Evolutionary conservation across 1,139 yeast genomes (phyloP).

Genomic region (Nakaseomyces delphensis): DNA sequence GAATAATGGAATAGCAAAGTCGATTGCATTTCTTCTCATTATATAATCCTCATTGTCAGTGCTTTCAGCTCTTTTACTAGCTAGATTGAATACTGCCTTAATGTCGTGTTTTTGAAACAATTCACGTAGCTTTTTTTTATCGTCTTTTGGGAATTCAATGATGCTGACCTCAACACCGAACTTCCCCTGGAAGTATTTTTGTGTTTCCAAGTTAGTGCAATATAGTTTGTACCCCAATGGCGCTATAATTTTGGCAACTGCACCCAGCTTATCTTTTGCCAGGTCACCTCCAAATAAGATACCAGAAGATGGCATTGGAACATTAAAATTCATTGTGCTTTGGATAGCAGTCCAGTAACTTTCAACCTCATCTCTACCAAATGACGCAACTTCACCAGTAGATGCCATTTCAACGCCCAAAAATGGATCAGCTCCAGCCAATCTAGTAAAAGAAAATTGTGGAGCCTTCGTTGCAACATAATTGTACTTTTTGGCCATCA

Average conservation of each 20-base stretch:
- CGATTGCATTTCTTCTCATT: slow-evolving; percentile 98
- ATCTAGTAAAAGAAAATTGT: slow-evolving; percentile 93
- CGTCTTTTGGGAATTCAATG: slow-evolving; percentile 85
- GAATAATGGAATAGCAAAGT: slow-evolving; percentile 90
- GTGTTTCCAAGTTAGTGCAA: slow-evolving; percentile 66
- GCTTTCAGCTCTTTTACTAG: slow-evolving; percentile 78
- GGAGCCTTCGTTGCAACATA: slow-evolving; percentile 97
- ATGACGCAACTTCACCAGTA: slow-evolving; percentile 97
- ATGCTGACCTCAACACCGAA: slow-evolving; percentile 40
- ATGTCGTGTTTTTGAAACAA: slow-evolving; percentile 80
- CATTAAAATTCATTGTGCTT: slow-evolving; percentile 91
- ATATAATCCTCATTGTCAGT: slow-evolving; percentile 84
- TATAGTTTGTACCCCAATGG: slow-evolving; percentile 64
- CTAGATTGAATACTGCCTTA: slow-evolving; percentile 84
- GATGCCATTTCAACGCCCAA: slow-evolving; percentile 99
- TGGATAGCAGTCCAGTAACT: slow-evolving; percentile 98
- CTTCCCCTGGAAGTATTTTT: slow-evolving; percentile 46
- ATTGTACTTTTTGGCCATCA: slow-evolving; percentile 50
- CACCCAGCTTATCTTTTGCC: slow-evolving; percentile 57
- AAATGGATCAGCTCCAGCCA: slow-evolving; percentile 98
- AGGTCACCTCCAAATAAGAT: slow-evolving; percentile 90
- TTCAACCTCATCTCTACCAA: slow-evolving; percentile 75
- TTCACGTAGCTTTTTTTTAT: slow-evolving; percentile 87
- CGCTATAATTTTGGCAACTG: slow-evolving; percentile 60
- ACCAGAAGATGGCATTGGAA: slow-evolving; percentile 86